phyloP scores from a whole-genome alignment of 129 eudicot genomes.

The Calendula officinalis region DNA sequence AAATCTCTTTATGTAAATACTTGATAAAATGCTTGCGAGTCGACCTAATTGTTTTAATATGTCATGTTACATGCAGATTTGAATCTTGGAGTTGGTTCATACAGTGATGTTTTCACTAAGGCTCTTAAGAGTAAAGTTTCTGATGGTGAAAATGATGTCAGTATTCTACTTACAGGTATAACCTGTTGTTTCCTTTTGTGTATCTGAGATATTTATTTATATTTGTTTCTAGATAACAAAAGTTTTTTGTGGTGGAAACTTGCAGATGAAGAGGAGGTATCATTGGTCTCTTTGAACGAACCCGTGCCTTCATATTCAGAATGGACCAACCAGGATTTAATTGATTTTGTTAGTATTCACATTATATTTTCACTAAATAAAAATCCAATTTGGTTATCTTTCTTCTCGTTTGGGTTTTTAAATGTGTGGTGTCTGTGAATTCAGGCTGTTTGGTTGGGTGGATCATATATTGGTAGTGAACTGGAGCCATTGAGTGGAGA shows the following conservation, averaged over 20 bases:
- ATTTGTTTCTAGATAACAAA: neutral
- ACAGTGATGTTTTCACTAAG: constrained; percentile 27
- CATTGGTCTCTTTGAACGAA: constrained; percentile 59
- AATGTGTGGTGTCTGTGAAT: neutral
- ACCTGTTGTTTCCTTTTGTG: neutral
- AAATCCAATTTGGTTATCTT: constrained; percentile 1
- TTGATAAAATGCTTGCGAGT: neutral
- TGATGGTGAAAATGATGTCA: constrained; percentile 29
- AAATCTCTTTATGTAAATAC: neutral
- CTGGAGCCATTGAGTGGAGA: constrained; percentile 54
- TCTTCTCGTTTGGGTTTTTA: neutral
- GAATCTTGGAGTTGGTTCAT: constrained; percentile 26
- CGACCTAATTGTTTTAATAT: neutral
- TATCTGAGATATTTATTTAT: constrained; percentile 1
- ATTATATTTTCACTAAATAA: neutral
- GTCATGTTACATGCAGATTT: constrained; percentile 31
- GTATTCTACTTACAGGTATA: constrained; percentile 64
- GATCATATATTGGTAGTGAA: constrained; percentile 56
- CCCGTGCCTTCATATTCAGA: constrained; percentile 38
- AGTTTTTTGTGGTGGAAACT: neutral
- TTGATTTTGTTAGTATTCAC: constrained; percentile 61
- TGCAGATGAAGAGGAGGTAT: constrained; percentile 56
- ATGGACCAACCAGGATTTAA: constrained; percentile 52
- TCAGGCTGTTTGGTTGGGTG: constrained; percentile 80
- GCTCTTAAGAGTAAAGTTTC: constrained; percentile 40